Evolutionary conservation across 2,329 filamentous ascomycete genomes (phyloP).

Genomic region (Xylariaceae sp.): DNA sequence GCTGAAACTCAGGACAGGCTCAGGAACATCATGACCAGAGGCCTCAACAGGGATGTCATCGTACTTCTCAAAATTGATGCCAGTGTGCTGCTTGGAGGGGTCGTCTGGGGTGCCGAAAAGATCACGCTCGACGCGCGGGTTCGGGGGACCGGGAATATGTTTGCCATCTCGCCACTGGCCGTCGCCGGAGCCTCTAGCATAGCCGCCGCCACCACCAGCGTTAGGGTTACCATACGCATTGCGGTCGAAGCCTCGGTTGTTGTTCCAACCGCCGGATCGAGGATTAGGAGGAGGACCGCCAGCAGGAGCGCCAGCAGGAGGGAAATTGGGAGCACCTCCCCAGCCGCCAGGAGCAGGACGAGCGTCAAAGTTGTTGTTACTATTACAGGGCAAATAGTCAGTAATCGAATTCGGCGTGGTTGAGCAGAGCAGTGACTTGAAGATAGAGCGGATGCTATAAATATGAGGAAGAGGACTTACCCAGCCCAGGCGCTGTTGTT

Average conservation of each 20-base stretch:
- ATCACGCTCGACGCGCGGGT: slow-evolving; percentile 88
- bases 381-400: slow-evolving; percentile 18
- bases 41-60: slow-evolving; percentile 99
- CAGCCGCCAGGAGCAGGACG: slow-evolving; percentile 28
- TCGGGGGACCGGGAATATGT: slow-evolving; percentile 84
- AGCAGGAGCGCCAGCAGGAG: slow-evolving; percentile 26
- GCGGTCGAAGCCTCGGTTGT: slow-evolving; percentile 50
- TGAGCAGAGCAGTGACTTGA: too few species aligned
- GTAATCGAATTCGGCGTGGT: background rate
- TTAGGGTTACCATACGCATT: slow-evolving; percentile 56
- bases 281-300: slow-evolving; percentile 21
- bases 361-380: slow-evolving; percentile 45
- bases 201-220: slow-evolving; percentile 36
- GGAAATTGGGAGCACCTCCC: slow-evolving; percentile 32
- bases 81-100: slow-evolving; percentile 90
- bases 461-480: slow-evolving; percentile 37
- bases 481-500: slow-evolving; percentile 62
- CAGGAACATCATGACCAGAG: slow-evolving; percentile 87
- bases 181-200: slow-evolving; percentile 81
- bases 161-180: slow-evolving; percentile 97
- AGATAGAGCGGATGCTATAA: background rate
- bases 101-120: slow-evolving; percentile 91
- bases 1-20: slow-evolving; percentile 84
- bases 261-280: slow-evolving; percentile 24
- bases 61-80: slow-evolving; percentile 99